Evolutionary conservation across 176 grass and related monocot species (phyloP).

Genomic region (Cenchrus fungigraminus): DNA sequence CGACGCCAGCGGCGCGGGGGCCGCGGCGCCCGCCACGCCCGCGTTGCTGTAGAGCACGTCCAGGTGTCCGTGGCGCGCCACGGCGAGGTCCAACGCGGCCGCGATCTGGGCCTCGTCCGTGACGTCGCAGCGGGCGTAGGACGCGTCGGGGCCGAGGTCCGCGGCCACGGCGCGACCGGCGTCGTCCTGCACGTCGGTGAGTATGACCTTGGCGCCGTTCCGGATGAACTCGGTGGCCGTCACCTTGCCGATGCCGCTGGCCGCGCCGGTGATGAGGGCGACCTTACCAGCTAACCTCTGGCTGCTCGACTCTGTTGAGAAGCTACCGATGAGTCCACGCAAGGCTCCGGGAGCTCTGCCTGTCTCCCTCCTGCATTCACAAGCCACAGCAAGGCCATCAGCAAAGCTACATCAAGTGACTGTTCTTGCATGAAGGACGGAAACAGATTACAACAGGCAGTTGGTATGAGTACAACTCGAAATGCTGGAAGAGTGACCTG

Average conservation of each 20-base stretch:
- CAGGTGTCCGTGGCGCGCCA: conserved; percentile 27
- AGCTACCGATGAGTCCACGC: neutral
- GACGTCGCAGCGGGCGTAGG: conserved; percentile 49
- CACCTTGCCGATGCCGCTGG: conserved; percentile 50
- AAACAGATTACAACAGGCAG: neutral
- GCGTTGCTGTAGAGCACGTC: conserved; percentile 53
- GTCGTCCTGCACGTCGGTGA: conserved; percentile 56
- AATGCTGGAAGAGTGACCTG: neutral
- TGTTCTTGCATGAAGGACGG: too few species aligned
- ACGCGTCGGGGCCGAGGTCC: conserved; percentile 18
- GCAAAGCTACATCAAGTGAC: neutral
- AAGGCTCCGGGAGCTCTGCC: neutral
- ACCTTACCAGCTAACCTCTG: conserved; percentile 50
- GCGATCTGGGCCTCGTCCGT: conserved; percentile 48
- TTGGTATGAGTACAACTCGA: neutral
- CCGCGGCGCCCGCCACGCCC: neutral
- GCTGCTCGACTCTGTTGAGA: neutral
- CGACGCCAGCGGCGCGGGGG: neutral
- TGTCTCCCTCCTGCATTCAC: conserved; percentile 15
- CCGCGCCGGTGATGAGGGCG: conserved; percentile 45
- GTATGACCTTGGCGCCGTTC: conserved; percentile 41
- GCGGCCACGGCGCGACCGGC: conserved; percentile 30
- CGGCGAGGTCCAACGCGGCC: conserved; percentile 20
- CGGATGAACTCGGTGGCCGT: conserved; percentile 36
- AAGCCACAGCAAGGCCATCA: neutral